Percentiles rank a stretch among this genome's conserved stretches.
Conservation (phyloP, 169 alveolate genomes). For the Plasmodium reichenowi region DNA sequence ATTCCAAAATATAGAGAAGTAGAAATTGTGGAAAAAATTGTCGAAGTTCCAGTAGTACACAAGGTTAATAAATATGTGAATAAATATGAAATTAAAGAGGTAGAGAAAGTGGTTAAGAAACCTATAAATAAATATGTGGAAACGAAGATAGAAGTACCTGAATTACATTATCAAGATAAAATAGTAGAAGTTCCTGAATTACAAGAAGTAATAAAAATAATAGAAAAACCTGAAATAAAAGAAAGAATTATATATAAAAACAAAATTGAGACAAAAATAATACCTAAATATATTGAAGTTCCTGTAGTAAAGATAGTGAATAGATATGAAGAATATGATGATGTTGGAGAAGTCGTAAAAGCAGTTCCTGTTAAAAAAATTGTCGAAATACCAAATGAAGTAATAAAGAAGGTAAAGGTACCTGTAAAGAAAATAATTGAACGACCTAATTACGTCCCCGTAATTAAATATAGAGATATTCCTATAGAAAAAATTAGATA, state of each 20-base stretch:
- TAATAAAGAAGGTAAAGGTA: slow-evolving; percentile 82
- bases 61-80: slow-evolving; percentile 84
- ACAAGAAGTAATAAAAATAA: slow-evolving; percentile 84
- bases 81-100: slow-evolving; percentile 84
- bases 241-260: slow-evolving; percentile 84
- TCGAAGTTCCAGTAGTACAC: slow-evolving; percentile 86
- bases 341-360: slow-evolving; percentile 85
- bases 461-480: slow-evolving; percentile 84
- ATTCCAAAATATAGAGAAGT: slow-evolving; percentile 85
- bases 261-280: slow-evolving; percentile 83
- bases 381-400: slow-evolving; percentile 85
- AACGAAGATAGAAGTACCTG: slow-evolving; percentile 85
- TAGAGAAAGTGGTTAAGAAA: slow-evolving; percentile 83
- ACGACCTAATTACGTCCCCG: slow-evolving; percentile 82
- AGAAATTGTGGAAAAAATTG: slow-evolving; percentile 84
- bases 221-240: slow-evolving; percentile 81
- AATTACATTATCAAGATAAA: slow-evolving; percentile 81
- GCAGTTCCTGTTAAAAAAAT: slow-evolving; percentile 83
- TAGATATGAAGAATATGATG: slow-evolving; percentile 83
- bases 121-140: slow-evolving; percentile 85
- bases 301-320: slow-evolving; percentile 84
- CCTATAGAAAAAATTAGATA: slow-evolving; percentile 85
- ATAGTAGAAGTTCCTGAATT: slow-evolving; percentile 87
- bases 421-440: slow-evolving; percentile 85
- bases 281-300: slow-evolving; percentile 86